A percentile compares a stretch with the other conserved stretches of the same genome.
Conservation (phyloP, 306 rosid species). For the Quercus parvula region DNA sequence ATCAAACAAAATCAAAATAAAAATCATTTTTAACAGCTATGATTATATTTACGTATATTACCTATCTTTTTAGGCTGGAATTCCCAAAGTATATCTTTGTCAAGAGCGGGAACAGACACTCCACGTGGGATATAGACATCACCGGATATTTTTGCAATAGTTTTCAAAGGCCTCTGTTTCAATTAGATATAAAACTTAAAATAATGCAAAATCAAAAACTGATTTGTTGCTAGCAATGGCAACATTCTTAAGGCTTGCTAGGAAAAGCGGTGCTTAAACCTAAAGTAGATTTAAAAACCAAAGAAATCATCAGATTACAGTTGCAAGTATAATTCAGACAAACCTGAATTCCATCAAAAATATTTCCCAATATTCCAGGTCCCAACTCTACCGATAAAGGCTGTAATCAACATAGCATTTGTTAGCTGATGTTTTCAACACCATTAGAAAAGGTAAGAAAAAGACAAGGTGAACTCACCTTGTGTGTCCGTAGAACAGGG, state of each 20-base stretch:
- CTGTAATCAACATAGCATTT: constrained; percentile 41
- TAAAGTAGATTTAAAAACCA: neutral
- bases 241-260: neutral
- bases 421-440: constrained; percentile 22
- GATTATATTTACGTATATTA: constrained; percentile 24
- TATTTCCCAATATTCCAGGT: constrained; percentile 96
- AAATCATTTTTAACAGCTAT: neutral
- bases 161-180: constrained; percentile 91
- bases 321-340: constrained; percentile 15
- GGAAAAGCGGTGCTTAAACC: neutral
- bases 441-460: neutral
- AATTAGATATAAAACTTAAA: neutral
- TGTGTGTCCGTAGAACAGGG: constrained; percentile 92
- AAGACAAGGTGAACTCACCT: constrained; percentile 46
- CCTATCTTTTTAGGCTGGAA: constrained; percentile 89
- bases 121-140: constrained; percentile 99
- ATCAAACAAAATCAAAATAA: neutral
- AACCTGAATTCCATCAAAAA: constrained; percentile 99
- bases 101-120: constrained; percentile 95
- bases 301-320: neutral
- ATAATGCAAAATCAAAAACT: neutral
- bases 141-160: constrained; percentile 88
- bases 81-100: constrained; percentile 95
- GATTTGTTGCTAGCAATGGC: neutral
- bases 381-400: constrained; percentile 99